Evolutionary conservation across 2,329 filamentous ascomycete genomes (phyloP), one percentile per base, ranked within the genome.

Genomic region (Botrytis deweyae): DNA sequence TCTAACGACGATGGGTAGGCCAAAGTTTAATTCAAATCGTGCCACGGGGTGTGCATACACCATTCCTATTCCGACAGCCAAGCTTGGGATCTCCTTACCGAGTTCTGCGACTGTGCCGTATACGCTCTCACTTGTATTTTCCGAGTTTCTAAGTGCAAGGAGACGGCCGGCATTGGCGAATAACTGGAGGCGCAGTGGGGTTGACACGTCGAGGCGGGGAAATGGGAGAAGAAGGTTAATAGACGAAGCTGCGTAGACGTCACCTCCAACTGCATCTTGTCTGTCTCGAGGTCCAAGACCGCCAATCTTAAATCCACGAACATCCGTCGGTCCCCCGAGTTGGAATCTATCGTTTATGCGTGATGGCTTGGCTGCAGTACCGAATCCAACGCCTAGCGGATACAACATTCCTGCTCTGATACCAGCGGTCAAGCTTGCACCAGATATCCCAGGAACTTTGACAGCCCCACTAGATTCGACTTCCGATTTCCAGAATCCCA

Each of bases 21-120:
- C 94, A 82, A 99, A 97, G 83, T 99, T 99, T 78, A 99, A 86
- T 85, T 99, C 96, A 77, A 99, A 98, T 73, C 96, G 86, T 18
- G 96, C 96, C 33, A 95, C 92, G 0, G 95, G 95, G 80, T 98
- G 95, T 5, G 95, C 96, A 81, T 99, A 99, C 1, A 99, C 95
- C 36, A 99, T 85, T 0, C 96, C 96, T 20, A 98, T 84, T 40
- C 96, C 96, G 1, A 94, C 95, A 2, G 95, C 92, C 49, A 94
- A 86, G 81, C 93, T 98, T 0, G 96, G 96, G 42, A 94, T 83
- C 6, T 93, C 94, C 71, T 90, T 92, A 33, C 87, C 85, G 25
- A 98, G 84, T 75, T 95, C 91, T 8, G 85, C 86, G 20, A 97
- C 80, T 0, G 95, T 94, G 58, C 84, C 84, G 71, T 84, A 76